A percentile compares a stretch with the other conserved stretches of the same genome.
Evolutionary conservation across 1,284 basidiomycete species (phyloP).

Genomic region (Cutaneotrichosporon mucoides): DNA sequence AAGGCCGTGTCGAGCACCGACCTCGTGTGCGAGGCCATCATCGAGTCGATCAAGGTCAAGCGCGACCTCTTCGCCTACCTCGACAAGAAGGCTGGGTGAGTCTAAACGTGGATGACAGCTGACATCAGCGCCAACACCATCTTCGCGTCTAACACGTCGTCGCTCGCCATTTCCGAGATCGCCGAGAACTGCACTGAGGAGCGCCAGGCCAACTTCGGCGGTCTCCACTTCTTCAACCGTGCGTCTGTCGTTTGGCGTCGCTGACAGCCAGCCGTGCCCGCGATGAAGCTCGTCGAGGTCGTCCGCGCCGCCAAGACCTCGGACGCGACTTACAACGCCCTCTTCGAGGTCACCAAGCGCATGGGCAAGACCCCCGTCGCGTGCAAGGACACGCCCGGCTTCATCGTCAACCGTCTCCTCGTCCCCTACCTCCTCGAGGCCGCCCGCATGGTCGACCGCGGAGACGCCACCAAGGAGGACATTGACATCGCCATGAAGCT

Average conservation of each 20-base stretch:
- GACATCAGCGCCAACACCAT: conserved; percentile 36
- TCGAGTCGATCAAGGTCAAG: conserved; percentile 57
- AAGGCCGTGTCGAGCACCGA: conserved; percentile 54
- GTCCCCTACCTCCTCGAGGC: conserved; percentile 58
- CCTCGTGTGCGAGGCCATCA: conserved; percentile 58
- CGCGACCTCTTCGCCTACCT: conserved; percentile 55
- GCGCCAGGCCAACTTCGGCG: conserved; percentile 51
- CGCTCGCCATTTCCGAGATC: conserved; percentile 54
- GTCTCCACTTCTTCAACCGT: conserved; percentile 57
- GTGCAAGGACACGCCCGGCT: conserved; percentile 56
- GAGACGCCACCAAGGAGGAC: conserved; percentile 57
- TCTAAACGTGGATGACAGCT: not conserved
- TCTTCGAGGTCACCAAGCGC: conserved; percentile 52
- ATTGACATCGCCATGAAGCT: conserved; percentile 60
- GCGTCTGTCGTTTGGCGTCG: conserved; percentile 7
- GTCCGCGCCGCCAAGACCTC: conserved; percentile 53
- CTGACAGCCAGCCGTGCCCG: conserved; percentile 40
- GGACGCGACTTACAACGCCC: conserved; percentile 51
- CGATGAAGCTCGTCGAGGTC: conserved; percentile 60
- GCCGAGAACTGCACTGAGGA: conserved; percentile 46
- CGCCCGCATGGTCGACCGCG: conserved; percentile 57
- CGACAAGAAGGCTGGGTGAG: conserved; percentile 52
- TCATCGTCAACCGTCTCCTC: conserved; percentile 56
- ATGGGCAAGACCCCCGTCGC: conserved; percentile 57
- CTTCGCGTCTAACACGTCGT: conserved; percentile 58